phyloP scores from a whole-genome alignment of 2,329 filamentous ascomycete species.

The Penicillium sp. region DNA sequence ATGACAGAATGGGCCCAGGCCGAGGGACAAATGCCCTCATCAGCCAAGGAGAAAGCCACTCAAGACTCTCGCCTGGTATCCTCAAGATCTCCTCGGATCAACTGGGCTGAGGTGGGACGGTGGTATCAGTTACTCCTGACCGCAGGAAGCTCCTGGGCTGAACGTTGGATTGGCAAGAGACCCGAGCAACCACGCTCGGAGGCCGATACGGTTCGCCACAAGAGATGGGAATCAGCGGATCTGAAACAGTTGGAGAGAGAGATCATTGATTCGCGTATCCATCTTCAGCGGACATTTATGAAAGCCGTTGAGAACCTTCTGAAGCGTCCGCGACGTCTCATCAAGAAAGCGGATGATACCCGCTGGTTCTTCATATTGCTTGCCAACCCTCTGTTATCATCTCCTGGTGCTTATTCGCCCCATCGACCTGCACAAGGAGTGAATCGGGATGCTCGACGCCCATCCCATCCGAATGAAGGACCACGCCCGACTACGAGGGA shows the following conservation, averaged over 20 bases:
- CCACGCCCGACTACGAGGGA: conserved; percentile 20
- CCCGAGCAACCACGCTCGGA: conserved; percentile 33
- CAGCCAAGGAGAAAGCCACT: conserved; percentile 37
- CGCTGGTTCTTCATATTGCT: conserved; percentile 78
- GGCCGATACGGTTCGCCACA: conserved; percentile 22
- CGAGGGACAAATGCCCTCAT: conserved; percentile 30
- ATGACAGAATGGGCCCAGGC: conserved; percentile 58
- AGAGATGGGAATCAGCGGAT: conserved; percentile 46
- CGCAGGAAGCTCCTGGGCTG: conserved; percentile 67
- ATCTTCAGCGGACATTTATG: conserved; percentile 69
- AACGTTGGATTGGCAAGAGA: conserved; percentile 58
- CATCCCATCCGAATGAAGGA: conserved; percentile 30
- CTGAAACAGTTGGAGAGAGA: conserved; percentile 53
- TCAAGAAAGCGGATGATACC: conserved; percentile 69
- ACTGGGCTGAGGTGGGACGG: conserved; percentile 69
- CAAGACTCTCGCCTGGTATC: conserved; percentile 48
- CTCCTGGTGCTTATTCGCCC: conserved; percentile 32
- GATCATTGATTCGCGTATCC: conserved; percentile 64
- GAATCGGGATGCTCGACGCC: conserved; percentile 29
- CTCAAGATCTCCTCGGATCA: conserved; percentile 66
- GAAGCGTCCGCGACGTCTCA: conserved; percentile 72
- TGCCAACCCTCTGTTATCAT: conserved; percentile 73
- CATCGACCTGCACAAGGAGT: conserved; percentile 17
- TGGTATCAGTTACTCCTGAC: conserved; percentile 75
- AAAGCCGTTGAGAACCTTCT: conserved; percentile 78